Base-by-base conservation (phyloP, 768 basidiomycete genomes). In the Pulveroboletus sp. region DNA sequence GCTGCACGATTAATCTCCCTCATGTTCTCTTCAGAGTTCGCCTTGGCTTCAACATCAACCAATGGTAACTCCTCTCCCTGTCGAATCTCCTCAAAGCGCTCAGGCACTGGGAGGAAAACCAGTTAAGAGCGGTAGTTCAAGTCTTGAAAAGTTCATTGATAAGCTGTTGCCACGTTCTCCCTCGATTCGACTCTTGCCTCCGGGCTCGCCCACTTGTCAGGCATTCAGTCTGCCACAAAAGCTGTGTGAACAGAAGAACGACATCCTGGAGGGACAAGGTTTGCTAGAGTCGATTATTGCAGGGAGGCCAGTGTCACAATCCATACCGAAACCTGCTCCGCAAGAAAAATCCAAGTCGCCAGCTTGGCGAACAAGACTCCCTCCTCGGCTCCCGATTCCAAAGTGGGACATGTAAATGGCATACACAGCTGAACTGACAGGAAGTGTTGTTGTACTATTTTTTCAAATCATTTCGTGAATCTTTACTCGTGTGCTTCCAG, bases 331-430 rank as follows among this genome's bases (percentile, higher is more conserved):
- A 1, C 49, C 54, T n/a, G 44, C 23, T 7, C 29, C 50, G 10
- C 45, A 56, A 17, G 45, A 54, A 11, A 49, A 50, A 49, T 47
- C 49, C 26, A 37, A 47, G 19, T 36, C 50, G 13, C 17, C 19
- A 13, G 43, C 49, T 5, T 67, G 67, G 63, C 57, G 61, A 22
- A 63, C 50, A 12, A 54, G 58, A 36, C 58, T 67, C 23, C 67
- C 65, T 17, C 58, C 64, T 45, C 63, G 67, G 9, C 56, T 32
- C 10, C 67, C 65, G 12, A 65, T 67, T 36, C 65, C 65, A 20
- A 67, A 63, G 49, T 67, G 65, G 65, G 64, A 64, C 20, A 10
- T 50, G 13, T 65, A 38, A 24, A 37, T 8, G 17, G n/a, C n/a
- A n/a, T n/a, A n/a, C n/a, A n/a, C n/a, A n/a, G n/a, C n/a, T n/a